Evolutionary conservation across 148 eudicot species (phyloP).

Genomic region (Polygonum maritimum): DNA sequence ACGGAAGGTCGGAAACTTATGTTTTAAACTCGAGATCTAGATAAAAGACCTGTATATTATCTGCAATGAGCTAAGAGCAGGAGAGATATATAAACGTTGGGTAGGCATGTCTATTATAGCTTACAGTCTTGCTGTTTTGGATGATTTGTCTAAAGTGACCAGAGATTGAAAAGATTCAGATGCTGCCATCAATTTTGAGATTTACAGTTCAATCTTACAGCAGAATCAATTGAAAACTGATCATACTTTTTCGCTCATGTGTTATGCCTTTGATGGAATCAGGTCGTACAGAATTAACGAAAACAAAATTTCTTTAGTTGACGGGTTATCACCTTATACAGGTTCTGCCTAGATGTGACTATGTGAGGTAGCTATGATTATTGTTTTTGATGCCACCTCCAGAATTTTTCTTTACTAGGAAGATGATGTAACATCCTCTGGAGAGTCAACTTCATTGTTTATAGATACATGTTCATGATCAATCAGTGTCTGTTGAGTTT

Average conservation of each 20-base stretch:
- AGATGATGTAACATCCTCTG: background rate
- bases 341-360: too few relatives aligned
- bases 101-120: background rate
- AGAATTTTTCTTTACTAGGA: background rate
- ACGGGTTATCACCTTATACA: too few relatives aligned
- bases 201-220: background rate
- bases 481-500: background rate
- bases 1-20: background rate
- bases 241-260: background rate
- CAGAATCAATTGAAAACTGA: background rate
- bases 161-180: background rate
- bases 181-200: background rate
- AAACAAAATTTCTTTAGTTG: background rate
- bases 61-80: background rate
- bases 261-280: background rate
- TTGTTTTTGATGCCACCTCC: background rate
- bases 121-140: background rate
- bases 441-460: background rate
- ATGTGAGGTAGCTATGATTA: background rate
- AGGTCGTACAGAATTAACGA: background rate
- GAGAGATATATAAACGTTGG: background rate
- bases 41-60: background rate
- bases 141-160: background rate
- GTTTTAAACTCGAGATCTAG: background rate
- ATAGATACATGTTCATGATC: background rate